Evolutionary conservation across 441 rosid species (phyloP), one percentile per base, ranked within the genome.

Genomic region (Populus tomentosa): DNA sequence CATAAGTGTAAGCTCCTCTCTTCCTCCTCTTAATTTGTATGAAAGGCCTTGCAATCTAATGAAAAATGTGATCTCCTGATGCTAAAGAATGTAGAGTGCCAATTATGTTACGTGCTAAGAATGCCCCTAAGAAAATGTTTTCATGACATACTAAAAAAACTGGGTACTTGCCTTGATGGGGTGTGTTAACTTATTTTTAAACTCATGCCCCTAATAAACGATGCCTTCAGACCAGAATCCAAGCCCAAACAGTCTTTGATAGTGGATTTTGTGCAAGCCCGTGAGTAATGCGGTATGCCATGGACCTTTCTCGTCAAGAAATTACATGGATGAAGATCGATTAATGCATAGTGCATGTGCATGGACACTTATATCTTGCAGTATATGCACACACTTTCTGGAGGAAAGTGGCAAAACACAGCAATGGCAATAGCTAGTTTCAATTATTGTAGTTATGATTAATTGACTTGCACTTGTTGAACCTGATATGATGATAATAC

Each of bases 1-100:
- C 74, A 91, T 89, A 65, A 80, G 40, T 81, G 99, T 97, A 92
- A 76, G 92, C 76, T 81, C 80, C 64, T 80, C 75, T 73, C 88
- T 74, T n/a, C n/a, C n/a, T 70, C 72, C 32, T 75, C 77, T 75
- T 67, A 76, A 53, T 70, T 36, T 71, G 70, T 32, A 13, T 67
- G 72, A 38, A 59, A 38, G 61, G 68, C 23, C 28, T 62, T 74
- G 66, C 77, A 3, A 46, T 14, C 18, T 46, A 46, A 46, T 46
- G 53, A 46, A 46, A 13, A 46, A 13, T 46, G 53, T 46, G 53
- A 14, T 46, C 53, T 46, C 18, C 53, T 10, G 35, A 70, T 40
- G 21, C 50, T 68, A 23, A 21, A 69, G 20, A 40, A 38, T 67
- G 24, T 32, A 42, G 63, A 13, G 7, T 30, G 23, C 14, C 42